A percentile compares a stretch with the other conserved stretches of the same genome.
These are phyloP conservation scores for Aspergillus avenaceus DNA, from an alignment of 495 filamentous ascomycete genomes.

Conservation along the genomic window DNA sequence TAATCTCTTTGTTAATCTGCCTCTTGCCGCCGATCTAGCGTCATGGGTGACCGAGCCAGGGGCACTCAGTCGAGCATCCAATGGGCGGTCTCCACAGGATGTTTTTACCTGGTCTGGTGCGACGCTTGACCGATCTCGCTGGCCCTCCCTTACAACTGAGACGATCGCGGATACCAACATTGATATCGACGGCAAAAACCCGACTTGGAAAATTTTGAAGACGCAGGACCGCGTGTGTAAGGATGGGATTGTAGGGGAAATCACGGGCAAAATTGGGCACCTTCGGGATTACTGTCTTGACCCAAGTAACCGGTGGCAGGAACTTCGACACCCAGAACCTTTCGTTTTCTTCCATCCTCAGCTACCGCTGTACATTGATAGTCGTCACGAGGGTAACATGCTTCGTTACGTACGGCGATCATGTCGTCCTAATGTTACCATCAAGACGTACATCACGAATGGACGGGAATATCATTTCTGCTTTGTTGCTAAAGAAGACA, in stretches of 20 bases:
- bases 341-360: slow-evolving; percentile 81
- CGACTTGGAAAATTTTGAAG: slow-evolving; percentile 68
- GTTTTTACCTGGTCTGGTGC: slow-evolving; percentile 50
- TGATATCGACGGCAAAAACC: slow-evolving; percentile 42
- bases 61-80: slow-evolving; percentile 35
- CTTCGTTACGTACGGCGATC: slow-evolving; percentile 84
- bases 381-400: slow-evolving; percentile 74
- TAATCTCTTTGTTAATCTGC: slow-evolving; percentile 61
- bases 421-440: slow-evolving; percentile 75
- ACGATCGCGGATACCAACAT: slow-evolving; percentile 38
- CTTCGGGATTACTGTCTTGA: slow-evolving; percentile 73
- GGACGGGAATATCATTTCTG: slow-evolving; percentile 81
- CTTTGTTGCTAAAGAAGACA: slow-evolving; percentile 71
- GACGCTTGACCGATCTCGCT: slow-evolving; percentile 49
- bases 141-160: slow-evolving; percentile 45
- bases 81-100: slow-evolving; percentile 40
- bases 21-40: slow-evolving; percentile 61
- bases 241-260: slow-evolving; percentile 73
- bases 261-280: slow-evolving; percentile 80
- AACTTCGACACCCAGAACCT: slow-evolving; percentile 72
- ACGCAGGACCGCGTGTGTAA: slow-evolving; percentile 58
- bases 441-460: slow-evolving; percentile 78
- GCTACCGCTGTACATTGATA: slow-evolving; percentile 87
- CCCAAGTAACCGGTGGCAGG: slow-evolving; percentile 67
- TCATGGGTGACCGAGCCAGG: slow-evolving; percentile 68